Conservation (phyloP, 352 stramenopile species). For the Globisporangium okanoganense region DNA sequence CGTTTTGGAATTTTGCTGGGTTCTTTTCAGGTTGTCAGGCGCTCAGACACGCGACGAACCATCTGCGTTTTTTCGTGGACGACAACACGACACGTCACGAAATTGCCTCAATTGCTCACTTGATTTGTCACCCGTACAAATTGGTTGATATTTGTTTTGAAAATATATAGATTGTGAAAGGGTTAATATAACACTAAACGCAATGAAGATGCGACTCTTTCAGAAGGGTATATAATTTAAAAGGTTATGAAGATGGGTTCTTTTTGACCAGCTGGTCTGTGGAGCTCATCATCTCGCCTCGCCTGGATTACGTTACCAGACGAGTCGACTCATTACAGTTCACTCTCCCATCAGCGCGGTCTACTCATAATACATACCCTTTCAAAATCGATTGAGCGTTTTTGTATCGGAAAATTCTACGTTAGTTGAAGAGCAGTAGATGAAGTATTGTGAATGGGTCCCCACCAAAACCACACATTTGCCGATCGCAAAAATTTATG, state of each 20-base stretch:
- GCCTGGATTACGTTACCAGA: conserved; percentile 7
- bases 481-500: too few relatives aligned
- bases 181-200: not conserved
- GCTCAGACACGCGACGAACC: conserved; percentile 4
- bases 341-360: too few relatives aligned
- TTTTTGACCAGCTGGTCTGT: not conserved
- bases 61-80: not conserved
- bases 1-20: not conserved
- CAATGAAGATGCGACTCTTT: not conserved
- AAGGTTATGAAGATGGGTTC: not conserved
- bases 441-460: too few relatives aligned
- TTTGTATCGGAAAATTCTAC: too few relatives aligned
- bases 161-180: not conserved
- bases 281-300: not conserved
- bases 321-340: conserved; percentile 3
- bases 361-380: too few relatives aligned
- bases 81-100: conserved; percentile 7
- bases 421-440: too few relatives aligned
- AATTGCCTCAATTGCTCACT: conserved; percentile 5
- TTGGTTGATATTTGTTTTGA: not conserved
- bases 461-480: too few relatives aligned
- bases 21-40: not conserved
- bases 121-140: conserved; percentile 5
- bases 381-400: too few relatives aligned
- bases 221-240: not conserved